phyloP scores from a whole-genome alignment of 441 rosid genomes.

The Euphorbia schlechtendalii region DNA sequence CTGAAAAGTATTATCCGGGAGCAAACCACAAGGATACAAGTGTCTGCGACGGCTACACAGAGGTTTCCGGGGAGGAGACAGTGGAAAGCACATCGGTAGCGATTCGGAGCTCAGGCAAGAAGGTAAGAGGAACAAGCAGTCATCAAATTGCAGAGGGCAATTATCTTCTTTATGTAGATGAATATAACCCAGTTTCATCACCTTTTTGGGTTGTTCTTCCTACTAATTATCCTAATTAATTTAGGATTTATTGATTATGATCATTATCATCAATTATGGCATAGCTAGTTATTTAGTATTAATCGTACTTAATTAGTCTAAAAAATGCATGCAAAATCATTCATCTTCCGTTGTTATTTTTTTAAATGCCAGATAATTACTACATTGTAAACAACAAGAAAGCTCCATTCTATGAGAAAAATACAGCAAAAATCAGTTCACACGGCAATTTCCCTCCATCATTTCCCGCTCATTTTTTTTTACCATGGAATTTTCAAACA shows the following conservation, averaged over 20 bases:
- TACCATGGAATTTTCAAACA: too few species aligned
- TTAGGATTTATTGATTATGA: background rate
- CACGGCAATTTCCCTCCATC: too few species aligned
- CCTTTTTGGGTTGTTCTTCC: conserved; percentile 34
- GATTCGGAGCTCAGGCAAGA: conserved; percentile 28
- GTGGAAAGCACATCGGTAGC: conserved; percentile 59
- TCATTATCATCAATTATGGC: background rate
- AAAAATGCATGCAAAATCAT: too few species aligned
- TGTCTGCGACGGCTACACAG: conserved; percentile 40
- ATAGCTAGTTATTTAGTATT: background rate
- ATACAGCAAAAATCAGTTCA: too few species aligned
- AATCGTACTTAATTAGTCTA: conserved; percentile 4
- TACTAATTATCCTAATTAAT: conserved; percentile 18
- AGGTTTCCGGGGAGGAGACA: conserved; percentile 61
- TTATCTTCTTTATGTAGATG: conserved; percentile 31
- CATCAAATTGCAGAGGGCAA: conserved; percentile 29
- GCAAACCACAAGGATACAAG: conserved; percentile 47
- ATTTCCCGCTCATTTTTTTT: too few species aligned
- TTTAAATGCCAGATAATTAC: too few species aligned
- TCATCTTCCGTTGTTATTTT: too few species aligned
- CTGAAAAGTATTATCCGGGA: conserved; percentile 56
- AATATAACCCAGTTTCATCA: conserved; percentile 26
- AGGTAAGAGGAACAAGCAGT: background rate
- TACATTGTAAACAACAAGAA: too few species aligned
- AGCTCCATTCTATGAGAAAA: too few species aligned